Base-by-base conservation (phyloP, 2,329 filamentous ascomycete species). In the Septoria petroselini region DNA sequence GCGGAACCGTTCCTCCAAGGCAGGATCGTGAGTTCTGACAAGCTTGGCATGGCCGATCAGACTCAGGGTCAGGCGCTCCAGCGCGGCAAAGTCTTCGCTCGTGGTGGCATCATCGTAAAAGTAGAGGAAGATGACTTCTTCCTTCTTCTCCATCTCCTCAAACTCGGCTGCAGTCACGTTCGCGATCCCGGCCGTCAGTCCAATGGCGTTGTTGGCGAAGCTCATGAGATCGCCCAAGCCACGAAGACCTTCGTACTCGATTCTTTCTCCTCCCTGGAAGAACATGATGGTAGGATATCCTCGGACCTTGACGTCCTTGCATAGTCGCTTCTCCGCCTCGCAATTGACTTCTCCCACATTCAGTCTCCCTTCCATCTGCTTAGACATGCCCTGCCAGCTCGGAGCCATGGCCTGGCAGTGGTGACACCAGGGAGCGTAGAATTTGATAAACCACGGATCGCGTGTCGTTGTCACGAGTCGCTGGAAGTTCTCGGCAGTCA, bases 371-470 rank as follows among this genome's bases (percentile, higher is more conserved):
- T 90, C 82, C 88, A 96, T 93, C 65, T 91, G 88, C 67, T 91
- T 90, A 37, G 87, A 87, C 71, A 98, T 82, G 63, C 91, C 86
- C 54, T 83, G 76, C 93, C 93, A 98, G 57, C 83, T 90, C 2
- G 93, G 87, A 29, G 86, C 88, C 78, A 98, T 83, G 30, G 88
- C 88, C 71, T 95, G 88, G 70, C 94, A 98, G 71, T 98, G 93
- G 60, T 84, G 83, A 69, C 93, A 98, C 93, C 91, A 97, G 4
- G 93, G 94, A 14, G 89, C 91, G 68, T 96, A 97, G 68, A 98
- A 97, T 71, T 98, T 98, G 76, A 98, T 83, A 66, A 98, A 96
- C 93, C 93, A 98, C 4, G 91, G 85, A 56, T 97, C 90, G 57
- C 87, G 82, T 0, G 89, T 90, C 67, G 84, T 86, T 2, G 89